Base-by-base conservation (phyloP, 768 basidiomycete genomes). In the Rubroboletus satanas region DNA sequence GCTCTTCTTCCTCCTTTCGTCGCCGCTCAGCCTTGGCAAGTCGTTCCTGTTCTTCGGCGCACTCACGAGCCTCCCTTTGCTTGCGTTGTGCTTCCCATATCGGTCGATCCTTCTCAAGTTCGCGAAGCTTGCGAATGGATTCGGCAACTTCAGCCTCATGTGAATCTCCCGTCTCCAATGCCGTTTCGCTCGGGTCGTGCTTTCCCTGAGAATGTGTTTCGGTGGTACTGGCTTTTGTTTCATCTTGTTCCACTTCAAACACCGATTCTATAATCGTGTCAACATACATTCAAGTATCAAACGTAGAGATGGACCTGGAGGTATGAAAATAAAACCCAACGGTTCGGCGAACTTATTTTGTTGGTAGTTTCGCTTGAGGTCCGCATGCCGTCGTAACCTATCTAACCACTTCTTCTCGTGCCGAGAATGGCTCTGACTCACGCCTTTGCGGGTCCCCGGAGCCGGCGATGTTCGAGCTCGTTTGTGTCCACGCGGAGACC, bases 101-200 rank as follows among this genome's bases (percentile, higher is more conserved):
- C 0, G 84, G 85, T 18, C 77, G 66, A 67, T 87, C 85, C 43
- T 71, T 74, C 62, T 88, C 85, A 3, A 88, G 78, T 59, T 88
- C 83, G 5, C 80, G 83, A 37, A 87, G 73, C 62, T 87, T 89
- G 39, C 81, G 78, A 41, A 82, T 79, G 5, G 87, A 86, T 64
- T 86, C 83, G 18, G 78, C 82, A 55, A 88, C 81, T 28, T 71
- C 72, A 14, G 75, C 75, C 42, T 64, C 70, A 47, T 74, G 75
- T 5, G 61, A 64, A 12, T 64, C 70, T 29, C 80, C 78, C 38
- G 76, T 69, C 45, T 75, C 70, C n/a, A 29, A 28, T 5, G 51
- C 38, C n/a, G 44, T 33, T 37, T 55, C 35, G 15, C n/a, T 28
- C 5, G 14, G 32, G 17, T n/a, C 41, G 2, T 54, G 38, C 17